These are phyloP conservation scores for Asterochloris erici DNA, from an alignment of 139 green algal genomes.

Conservation along the genomic window DNA sequence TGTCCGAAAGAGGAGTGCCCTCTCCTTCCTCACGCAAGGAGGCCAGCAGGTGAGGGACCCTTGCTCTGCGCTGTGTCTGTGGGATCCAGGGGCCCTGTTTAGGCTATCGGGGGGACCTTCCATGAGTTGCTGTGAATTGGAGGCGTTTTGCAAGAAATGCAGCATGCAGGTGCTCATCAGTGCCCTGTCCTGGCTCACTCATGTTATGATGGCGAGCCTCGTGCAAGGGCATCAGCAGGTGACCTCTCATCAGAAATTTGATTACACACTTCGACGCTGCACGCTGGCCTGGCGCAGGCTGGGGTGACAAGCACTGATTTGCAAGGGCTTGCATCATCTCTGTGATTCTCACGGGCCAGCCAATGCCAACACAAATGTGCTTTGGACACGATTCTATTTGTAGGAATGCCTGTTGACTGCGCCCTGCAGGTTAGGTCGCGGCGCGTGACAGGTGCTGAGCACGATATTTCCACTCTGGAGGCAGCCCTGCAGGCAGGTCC, in stretches of 20 bases:
- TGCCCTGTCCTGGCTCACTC: neutral
- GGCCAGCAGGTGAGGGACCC: neutral
- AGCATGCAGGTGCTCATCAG: neutral
- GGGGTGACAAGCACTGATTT: neutral
- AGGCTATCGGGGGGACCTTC: neutral
- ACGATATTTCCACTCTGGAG: slow-evolving; percentile 51
- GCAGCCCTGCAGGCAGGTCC: slow-evolving; percentile 21
- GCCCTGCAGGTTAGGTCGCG: slow-evolving; percentile 35
- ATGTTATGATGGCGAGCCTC: neutral
- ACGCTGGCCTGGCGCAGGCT: neutral
- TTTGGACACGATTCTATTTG: too few species aligned
- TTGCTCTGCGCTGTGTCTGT: neutral
- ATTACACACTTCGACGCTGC: too few species aligned
- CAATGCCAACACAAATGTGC: neutral
- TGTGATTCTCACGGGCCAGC: neutral
- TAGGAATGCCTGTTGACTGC: slow-evolving; percentile 16
- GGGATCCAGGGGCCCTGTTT: neutral
- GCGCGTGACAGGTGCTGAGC: slow-evolving; percentile 34
- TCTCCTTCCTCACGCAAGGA: slow-evolving; percentile 16
- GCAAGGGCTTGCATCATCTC: neutral
- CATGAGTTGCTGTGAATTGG: neutral
- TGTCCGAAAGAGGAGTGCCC: slow-evolving; percentile 23
- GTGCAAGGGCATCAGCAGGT: too few species aligned
- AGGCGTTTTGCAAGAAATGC: neutral
- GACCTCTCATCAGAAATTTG: too few species aligned